phyloP scores from a whole-genome alignment of 1,139 yeast species.

The Candida tropicalis region DNA sequence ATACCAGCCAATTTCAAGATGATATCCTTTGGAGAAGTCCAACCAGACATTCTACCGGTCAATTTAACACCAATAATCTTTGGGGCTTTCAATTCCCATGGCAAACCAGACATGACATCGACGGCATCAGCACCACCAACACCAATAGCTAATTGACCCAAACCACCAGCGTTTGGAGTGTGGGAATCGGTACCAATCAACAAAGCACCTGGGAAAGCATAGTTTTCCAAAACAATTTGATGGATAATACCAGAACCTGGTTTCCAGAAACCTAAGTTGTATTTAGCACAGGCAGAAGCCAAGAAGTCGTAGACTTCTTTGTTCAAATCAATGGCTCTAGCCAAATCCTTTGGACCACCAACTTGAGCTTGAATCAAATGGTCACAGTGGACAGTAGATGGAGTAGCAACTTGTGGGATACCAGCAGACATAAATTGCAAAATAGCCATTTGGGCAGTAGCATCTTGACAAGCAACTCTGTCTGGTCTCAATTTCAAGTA shows the following conservation, averaged over 20 bases:
- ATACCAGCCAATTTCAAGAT: constrained; percentile 88
- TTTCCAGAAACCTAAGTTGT: constrained; percentile 98
- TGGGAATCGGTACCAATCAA: constrained; percentile 98
- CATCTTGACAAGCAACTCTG: constrained; percentile 99
- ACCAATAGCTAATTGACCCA: constrained; percentile 96
- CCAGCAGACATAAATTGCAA: constrained; percentile 97
- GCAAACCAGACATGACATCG: constrained; percentile 95
- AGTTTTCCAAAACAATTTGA: constrained; percentile 94
- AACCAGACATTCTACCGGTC: constrained; percentile 82
- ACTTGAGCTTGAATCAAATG: constrained; percentile 94
- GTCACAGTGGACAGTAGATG: constrained; percentile 96
- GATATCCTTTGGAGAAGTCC: constrained; percentile 97
- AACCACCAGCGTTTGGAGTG: constrained; percentile 97
- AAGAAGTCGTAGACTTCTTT: constrained; percentile 93
- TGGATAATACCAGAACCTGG: constrained; percentile 99
- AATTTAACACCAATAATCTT: constrained; percentile 88
- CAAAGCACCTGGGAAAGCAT: constrained; percentile 91
- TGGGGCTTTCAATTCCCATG: constrained; percentile 99
- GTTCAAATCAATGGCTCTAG: constrained; percentile 76
- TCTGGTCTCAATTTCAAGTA: constrained; percentile 99
- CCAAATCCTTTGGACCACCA: constrained; percentile 82
- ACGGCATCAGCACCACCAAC: constrained; percentile 99
- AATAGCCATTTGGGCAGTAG: constrained; percentile 97
- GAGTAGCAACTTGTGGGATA: constrained; percentile 80
- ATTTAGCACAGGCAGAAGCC: constrained; percentile 85